Evolutionary conservation across 805 yeast species (phyloP).

Genomic region (Suhomyces emberorum): DNA sequence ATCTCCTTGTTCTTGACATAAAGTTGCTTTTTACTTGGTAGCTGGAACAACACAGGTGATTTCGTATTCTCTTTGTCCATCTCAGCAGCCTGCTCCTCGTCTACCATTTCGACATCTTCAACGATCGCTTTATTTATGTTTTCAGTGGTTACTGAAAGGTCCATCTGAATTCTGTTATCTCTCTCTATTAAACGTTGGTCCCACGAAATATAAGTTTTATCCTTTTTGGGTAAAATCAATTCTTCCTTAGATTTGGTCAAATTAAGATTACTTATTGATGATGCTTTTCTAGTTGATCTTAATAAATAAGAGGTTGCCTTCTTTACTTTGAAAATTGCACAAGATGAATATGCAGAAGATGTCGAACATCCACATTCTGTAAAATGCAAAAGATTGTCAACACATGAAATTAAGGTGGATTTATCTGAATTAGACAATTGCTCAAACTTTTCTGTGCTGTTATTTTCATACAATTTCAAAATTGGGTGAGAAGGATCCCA

Average conservation of each 20-base stretch:
- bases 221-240: constrained; percentile 28
- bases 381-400: constrained; percentile 59
- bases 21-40: constrained; percentile 26
- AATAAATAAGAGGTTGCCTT: constrained; percentile 58
- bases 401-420: constrained; percentile 53
- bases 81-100: constrained; percentile 6
- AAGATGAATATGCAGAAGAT: constrained; percentile 41
- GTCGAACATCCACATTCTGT: constrained; percentile 62
- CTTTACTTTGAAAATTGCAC: constrained; percentile 58
- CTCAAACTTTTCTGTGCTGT: constrained; percentile 42
- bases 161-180: constrained; percentile 25
- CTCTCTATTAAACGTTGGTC: constrained; percentile 28
- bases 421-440: constrained; percentile 52
- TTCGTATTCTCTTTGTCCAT: background rate
- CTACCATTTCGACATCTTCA: constrained; percentile 8
- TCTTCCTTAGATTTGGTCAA: constrained; percentile 38
- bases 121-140: constrained; percentile 8
- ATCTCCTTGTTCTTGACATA: constrained; percentile 16
- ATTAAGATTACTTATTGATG: constrained; percentile 36
- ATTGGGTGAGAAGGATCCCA: constrained; percentile 86
- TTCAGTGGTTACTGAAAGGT: constrained; percentile 18
- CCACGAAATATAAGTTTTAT: constrained; percentile 36
- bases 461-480: constrained; percentile 40
- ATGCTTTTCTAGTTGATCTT: constrained; percentile 54
- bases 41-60: constrained; percentile 11